phyloP scores from a whole-genome alignment of 345 rosid genomes.

The Streptanthus diversifolius region DNA sequence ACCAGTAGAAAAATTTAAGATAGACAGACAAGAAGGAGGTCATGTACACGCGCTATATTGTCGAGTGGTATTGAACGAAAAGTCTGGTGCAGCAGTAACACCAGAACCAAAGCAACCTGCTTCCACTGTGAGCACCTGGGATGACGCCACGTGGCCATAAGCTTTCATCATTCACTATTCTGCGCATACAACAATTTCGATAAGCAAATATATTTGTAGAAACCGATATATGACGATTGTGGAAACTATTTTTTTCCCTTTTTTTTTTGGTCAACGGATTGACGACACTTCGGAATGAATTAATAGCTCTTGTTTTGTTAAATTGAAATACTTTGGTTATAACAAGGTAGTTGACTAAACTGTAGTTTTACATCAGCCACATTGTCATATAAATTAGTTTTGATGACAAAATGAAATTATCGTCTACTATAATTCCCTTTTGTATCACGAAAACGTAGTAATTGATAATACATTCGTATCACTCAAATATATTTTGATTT shows the following conservation, averaged over 20 bases:
- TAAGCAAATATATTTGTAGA: not conserved
- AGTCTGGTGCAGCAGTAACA: slow-evolving; percentile 20
- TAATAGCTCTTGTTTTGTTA: not conserved
- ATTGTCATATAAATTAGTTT: not conserved
- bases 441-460: not conserved
- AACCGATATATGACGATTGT: not conserved
- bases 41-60: slow-evolving; percentile 6
- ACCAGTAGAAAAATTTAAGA: not conserved
- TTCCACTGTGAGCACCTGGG: slow-evolving; percentile 31
- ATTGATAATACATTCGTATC: not conserved
- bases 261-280: not conserved
- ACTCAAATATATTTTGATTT: not conserved
- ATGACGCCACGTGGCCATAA: slow-evolving; percentile 23
- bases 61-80: not conserved
- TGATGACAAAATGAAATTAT: not conserved
- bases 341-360: not conserved
- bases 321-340: not conserved
- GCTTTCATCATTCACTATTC: not conserved
- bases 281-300: not conserved
- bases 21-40: not conserved
- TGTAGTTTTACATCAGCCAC: slow-evolving; percentile 6
- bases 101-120: slow-evolving; percentile 21
- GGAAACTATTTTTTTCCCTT: not conserved
- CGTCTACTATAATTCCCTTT: not conserved
- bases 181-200: not conserved